Evolutionary conservation across 163 green algal genomes (phyloP).

Genomic region (Scenedesmus sp.): DNA sequence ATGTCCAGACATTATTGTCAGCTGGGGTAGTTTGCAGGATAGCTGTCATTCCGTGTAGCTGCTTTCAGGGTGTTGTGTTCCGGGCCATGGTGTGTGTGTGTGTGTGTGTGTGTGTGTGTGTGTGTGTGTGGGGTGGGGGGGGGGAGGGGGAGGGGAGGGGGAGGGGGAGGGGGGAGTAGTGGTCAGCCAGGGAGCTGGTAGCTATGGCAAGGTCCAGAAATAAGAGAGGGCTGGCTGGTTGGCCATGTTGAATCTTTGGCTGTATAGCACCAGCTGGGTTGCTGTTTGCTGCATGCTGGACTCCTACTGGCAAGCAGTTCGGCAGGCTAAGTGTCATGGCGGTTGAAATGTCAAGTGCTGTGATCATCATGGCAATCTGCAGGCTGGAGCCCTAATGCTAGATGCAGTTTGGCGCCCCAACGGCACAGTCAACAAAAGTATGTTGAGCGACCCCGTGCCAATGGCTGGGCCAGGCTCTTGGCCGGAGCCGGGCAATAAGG

Average conservation of each 20-base stretch:
- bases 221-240: neutral
- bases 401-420: no score
- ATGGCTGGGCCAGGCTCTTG: neutral
- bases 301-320: neutral
- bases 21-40: neutral
- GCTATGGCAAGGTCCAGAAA: neutral
- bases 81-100: no score
- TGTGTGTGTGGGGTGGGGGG: no score
- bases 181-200: neutral
- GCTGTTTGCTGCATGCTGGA: neutral
- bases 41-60: neutral
- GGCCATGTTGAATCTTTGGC: neutral
- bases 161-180: no score
- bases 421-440: neutral
- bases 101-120: no score
- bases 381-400: neutral
- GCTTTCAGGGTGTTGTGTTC: no score
- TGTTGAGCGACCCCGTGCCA: no score
- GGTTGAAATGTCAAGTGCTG: neutral
- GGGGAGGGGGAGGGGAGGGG: no score
- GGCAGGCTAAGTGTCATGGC: neutral
- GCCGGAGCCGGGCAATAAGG: neutral
- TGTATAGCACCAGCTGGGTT: neutral
- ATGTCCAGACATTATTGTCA: neutral
- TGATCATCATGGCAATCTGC: neutral